Conservation (phyloP, 2,329 filamentous ascomycete species). For the Aschersonia sp. region DNA sequence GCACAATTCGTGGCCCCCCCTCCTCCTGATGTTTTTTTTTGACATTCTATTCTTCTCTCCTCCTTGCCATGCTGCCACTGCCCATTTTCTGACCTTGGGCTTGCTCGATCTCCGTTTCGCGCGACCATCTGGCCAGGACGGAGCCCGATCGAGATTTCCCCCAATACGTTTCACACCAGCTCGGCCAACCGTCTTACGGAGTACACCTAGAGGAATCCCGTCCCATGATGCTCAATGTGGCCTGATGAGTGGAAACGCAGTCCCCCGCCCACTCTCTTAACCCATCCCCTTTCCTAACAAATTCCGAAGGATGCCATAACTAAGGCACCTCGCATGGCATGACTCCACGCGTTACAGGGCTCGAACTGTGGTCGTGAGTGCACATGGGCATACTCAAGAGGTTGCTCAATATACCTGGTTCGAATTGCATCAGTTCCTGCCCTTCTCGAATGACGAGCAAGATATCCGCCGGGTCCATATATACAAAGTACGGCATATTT, state of each 20-base stretch:
- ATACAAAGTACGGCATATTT: neutral
- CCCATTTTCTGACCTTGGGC: no score
- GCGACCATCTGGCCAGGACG: conserved; percentile 3
- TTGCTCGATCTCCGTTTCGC: conserved; percentile 4
- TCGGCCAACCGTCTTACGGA: neutral
- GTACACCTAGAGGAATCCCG: neutral
- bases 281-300: neutral
- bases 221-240: conserved; percentile 2
- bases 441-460: neutral
- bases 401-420: neutral
- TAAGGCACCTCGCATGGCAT: neutral
- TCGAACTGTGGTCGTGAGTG: neutral
- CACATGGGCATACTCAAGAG: neutral
- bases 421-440: neutral
- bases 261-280: neutral
- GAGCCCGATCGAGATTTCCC: conserved; percentile 6
- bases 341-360: neutral
- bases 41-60: neutral
- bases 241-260: neutral
- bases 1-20: no score
- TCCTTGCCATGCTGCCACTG: no score
- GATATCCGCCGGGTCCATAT: neutral
- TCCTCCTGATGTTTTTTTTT: neutral
- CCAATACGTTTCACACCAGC: neutral
- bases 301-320: neutral